A percentile compares a stretch with the other conserved stretches of the same genome.
Evolutionary conservation across 768 basidiomycete genomes (phyloP).

Genomic region (Kwoniella heveanensis): DNA sequence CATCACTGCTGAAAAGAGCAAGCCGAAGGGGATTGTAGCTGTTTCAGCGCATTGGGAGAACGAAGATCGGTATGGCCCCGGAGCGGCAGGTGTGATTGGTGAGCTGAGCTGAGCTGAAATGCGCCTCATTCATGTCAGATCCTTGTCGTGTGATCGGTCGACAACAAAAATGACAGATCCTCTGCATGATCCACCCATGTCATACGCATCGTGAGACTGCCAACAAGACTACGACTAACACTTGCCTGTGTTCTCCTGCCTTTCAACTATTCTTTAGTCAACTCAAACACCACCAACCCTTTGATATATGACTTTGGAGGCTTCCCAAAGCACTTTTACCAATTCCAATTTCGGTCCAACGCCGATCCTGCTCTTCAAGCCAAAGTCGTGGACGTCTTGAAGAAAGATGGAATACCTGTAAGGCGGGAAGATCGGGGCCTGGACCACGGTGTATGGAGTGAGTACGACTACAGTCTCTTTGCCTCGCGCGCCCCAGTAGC

Average conservation of each 20-base stretch:
- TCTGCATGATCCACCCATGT: too few relatives aligned
- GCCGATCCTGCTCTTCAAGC: constrained; percentile 11
- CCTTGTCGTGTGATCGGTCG: too few relatives aligned
- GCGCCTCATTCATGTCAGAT: too few relatives aligned
- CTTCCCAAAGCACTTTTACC: constrained; percentile 49
- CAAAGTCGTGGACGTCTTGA: constrained; percentile 28
- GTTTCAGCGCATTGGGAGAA: constrained; percentile 55
- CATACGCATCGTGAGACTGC: too few relatives aligned
- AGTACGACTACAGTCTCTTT: too few relatives aligned
- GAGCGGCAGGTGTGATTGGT: constrained; percentile 32
- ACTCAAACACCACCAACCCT: constrained; percentile 41
- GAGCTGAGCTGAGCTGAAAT: too few relatives aligned
- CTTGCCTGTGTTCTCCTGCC: too few relatives aligned
- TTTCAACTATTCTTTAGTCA: constrained; percentile 43
- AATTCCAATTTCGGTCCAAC: constrained; percentile 34
- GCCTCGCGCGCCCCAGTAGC: too few relatives aligned
- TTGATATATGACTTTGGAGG: constrained; percentile 51
- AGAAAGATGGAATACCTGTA: constrained; percentile 18
- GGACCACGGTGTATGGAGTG: constrained; percentile 53
- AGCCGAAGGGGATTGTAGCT: constrained; percentile 44
- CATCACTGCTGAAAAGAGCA: constrained; percentile 13
- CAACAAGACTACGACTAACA: too few relatives aligned
- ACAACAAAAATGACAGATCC: too few relatives aligned
- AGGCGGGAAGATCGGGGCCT: constrained; percentile 31
- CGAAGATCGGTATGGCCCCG: background rate